Evolutionary conservation across 345 rosid species (phyloP).

Genomic region (Salix viminalis): DNA sequence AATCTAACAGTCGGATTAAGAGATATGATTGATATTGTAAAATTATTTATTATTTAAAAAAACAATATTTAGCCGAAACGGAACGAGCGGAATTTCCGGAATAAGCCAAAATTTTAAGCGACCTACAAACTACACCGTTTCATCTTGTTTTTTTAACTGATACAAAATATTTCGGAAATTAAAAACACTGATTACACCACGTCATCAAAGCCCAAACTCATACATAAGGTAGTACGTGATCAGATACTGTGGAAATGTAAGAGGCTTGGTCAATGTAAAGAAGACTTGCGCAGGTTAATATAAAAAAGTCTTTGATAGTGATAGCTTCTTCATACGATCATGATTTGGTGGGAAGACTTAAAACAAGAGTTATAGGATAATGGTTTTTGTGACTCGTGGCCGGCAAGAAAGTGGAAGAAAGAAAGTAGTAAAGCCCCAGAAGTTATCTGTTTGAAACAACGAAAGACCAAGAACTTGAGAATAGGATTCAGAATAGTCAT

Average conservation of each 20-base stretch:
- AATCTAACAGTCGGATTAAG: too few species aligned
- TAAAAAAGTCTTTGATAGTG: neutral
- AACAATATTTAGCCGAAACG: fast-evolving
- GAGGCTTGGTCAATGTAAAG: neutral
- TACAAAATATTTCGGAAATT: too few species aligned
- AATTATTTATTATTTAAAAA: too few species aligned
- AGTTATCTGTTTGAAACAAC: neutral
- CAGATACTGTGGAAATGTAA: neutral
- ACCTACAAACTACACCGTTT: fast-evolving
- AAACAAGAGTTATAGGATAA: neutral
- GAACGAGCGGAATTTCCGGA: fast-evolving
- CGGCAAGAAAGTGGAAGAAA: conserved; percentile 15
- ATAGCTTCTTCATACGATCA: too few species aligned
- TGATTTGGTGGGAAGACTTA: neutral
- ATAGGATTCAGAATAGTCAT: neutral
- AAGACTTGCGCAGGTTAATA: neutral
- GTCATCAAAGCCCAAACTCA: conserved; percentile 3
- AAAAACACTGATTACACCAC: too few species aligned
- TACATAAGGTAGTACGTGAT: neutral
- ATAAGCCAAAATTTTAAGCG: too few species aligned
- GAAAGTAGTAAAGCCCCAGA: neutral
- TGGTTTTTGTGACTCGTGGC: conserved; percentile 4
- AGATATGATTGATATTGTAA: too few species aligned
- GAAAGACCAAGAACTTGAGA: neutral
- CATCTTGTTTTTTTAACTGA: too few species aligned